phyloP scores from a whole-genome alignment of 352 stramenopile genomes.

The Pythium sp. region DNA sequence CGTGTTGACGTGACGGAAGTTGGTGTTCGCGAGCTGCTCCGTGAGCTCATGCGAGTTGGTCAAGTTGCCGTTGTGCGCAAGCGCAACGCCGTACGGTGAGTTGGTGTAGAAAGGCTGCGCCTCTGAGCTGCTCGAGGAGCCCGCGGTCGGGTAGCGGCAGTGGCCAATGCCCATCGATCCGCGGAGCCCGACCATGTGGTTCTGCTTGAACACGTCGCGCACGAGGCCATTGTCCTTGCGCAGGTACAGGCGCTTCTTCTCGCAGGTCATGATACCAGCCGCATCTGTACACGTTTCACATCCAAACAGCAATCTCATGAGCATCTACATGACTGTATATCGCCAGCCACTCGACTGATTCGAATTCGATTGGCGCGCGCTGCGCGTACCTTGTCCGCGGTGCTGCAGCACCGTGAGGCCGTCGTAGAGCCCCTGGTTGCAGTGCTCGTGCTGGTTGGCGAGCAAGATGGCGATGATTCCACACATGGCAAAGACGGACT shows the following conservation, averaged over 20 bases:
- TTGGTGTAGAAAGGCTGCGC: constrained; percentile 99
- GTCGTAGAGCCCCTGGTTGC: constrained; percentile 95
- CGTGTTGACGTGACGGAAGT: constrained; percentile 97
- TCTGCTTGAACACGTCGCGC: constrained; percentile 98
- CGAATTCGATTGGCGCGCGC: not conserved
- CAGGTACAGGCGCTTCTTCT: constrained; percentile 93
- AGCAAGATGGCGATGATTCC: constrained; percentile 97
- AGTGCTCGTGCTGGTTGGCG: constrained; percentile 93
- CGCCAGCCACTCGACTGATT: not conserved
- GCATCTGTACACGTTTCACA: constrained; percentile 48
- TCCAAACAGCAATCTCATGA: not conserved
- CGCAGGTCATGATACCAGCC: constrained; percentile 95
- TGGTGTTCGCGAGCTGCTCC: constrained; percentile 88
- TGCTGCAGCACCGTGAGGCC: constrained; percentile 98
- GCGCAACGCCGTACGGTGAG: constrained; percentile 97
- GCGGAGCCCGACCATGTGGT: constrained; percentile 95
- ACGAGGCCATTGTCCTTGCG: constrained; percentile 99
- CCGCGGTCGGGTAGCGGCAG: constrained; percentile 97
- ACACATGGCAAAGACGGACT: constrained; percentile 86
- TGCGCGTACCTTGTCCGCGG: constrained; percentile 89
- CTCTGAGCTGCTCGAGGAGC: constrained; percentile 87
- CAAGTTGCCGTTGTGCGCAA: constrained; percentile 99
- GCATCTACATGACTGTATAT: not conserved
- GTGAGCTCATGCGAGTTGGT: constrained; percentile 97
- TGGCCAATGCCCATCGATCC: constrained; percentile 98